Base-by-base conservation (phyloP, 2,329 filamentous ascomycete species). In the Chaetomiaceae sp. region DNA sequence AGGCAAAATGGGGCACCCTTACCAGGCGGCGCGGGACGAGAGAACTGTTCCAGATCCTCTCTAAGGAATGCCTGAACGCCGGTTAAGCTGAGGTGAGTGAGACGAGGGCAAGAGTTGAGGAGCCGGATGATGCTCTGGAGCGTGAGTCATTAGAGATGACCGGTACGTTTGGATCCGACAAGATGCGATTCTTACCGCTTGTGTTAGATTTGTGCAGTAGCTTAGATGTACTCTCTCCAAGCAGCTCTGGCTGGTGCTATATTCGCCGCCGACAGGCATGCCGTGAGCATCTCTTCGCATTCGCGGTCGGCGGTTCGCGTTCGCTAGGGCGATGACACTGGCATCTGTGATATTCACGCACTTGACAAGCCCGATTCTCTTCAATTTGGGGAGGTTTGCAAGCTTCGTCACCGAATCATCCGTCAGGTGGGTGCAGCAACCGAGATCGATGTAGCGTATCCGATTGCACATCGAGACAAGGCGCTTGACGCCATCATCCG, bases 371-470 rank as follows among this genome's bases (percentile, higher is more conserved):
- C 94, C 94, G 56, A 99, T 96, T 33, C 94, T 81, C 74, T 96
- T 91, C 48, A 99, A 75, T 70, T 99, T 99, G 3, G 94, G 94
- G 5, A 99, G 78, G 13, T 82, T 82, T 5, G 94, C 91, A 33
- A 99, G 76, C 58, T 89, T 86, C 57, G 81, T 86, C 14, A 99
- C 87, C 20, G 91, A 96, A 10, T 80, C 78, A 63, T 99, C 94
- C 0, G 94, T 97, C 56, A 99, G 75, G 62, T 89, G 85, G 13
- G 81, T 82, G 70, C 94, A 99, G 73, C 94, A 97, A n/a, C 94
- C 94, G 38, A 99, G 75, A 67, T 99, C 94, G 59, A 99, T 99
- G 68, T 99, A 99, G 51, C 94, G 82, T 61, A 99, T 97, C 21
- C 94, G 84, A 65, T 92, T 97, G 75, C 94, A 99, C 48, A 77